Evolutionary conservation across 306 rosid genomes (phyloP).

Genomic region (Mucuna pruriens): DNA sequence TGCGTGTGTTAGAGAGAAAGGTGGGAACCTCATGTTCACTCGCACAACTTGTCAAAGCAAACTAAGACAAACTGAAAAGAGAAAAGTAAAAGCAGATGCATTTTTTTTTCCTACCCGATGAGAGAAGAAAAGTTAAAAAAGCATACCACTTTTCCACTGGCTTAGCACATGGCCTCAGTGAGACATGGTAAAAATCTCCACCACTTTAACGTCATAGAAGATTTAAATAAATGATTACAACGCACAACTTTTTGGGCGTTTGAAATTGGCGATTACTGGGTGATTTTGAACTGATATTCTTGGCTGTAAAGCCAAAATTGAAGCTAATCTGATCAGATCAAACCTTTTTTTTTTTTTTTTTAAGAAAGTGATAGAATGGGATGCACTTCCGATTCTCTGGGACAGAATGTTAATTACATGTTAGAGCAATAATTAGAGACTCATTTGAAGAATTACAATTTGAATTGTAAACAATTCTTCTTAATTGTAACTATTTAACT

Average conservation of each 20-base stretch:
- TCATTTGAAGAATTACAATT: too few species aligned
- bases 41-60: constrained; percentile 51
- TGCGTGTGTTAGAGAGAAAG: not conserved
- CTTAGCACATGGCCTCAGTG: constrained; percentile 67
- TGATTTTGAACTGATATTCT: constrained; percentile 33
- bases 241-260: constrained; percentile 38
- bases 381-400: too few species aligned
- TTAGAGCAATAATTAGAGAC: too few species aligned
- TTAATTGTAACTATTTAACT: too few species aligned
- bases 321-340: constrained; percentile 32
- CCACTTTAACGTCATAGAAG: constrained; percentile 55
- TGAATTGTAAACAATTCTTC: too few species aligned
- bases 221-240: constrained; percentile 60
- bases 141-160: constrained; percentile 52
- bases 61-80: constrained; percentile 44
- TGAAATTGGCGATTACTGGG: constrained; percentile 35
- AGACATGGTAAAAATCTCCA: constrained; percentile 48
- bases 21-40: constrained; percentile 41
- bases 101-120: constrained; percentile 37
- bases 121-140: constrained; percentile 50
- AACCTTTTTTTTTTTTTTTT: too few species aligned
- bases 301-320: constrained; percentile 50
- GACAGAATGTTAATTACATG: too few species aligned
- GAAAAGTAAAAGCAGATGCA: constrained; percentile 40
- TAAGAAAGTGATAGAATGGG: too few species aligned